These are phyloP conservation scores for Aspergillus ochraceus DNA, from an alignment of 2,329 filamentous ascomycete genomes.

Conservation along the genomic window DNA sequence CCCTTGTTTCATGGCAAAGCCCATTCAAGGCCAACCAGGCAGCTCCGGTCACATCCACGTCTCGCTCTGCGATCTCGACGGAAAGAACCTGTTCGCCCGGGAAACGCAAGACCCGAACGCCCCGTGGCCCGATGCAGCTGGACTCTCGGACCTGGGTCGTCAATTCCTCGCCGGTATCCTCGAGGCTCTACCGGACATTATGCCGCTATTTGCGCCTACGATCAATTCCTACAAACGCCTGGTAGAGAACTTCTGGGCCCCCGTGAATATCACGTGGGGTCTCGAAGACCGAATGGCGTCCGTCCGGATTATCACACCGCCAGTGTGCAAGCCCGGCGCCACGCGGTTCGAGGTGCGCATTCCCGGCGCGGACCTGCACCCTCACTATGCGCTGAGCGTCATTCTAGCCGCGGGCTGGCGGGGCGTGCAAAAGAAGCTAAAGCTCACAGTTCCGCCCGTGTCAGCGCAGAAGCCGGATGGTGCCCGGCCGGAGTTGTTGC, in stretches of 20 bases:
- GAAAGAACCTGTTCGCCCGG: constrained; percentile 79
- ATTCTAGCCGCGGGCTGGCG: constrained; percentile 90
- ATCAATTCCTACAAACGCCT: constrained; percentile 96
- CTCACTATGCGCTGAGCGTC: constrained; percentile 79
- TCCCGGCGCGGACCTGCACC: constrained; percentile 78
- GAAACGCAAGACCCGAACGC: constrained; percentile 68
- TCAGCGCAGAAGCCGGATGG: constrained; percentile 70
- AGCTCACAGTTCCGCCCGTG: constrained; percentile 77
- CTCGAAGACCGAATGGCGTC: constrained; percentile 90
- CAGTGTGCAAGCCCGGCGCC: constrained; percentile 72
- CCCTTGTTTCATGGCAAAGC: constrained; percentile 98
- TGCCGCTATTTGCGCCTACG: constrained; percentile 90
- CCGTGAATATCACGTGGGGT: constrained; percentile 94
- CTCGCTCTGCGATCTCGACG: constrained; percentile 73
- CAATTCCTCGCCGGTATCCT: constrained; percentile 90
- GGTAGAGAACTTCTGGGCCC: constrained; percentile 98
- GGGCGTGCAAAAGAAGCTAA: constrained; percentile 85
- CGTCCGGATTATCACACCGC: constrained; percentile 82
- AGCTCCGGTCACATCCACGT: constrained; percentile 95
- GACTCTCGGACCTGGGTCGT: constrained; percentile 83
- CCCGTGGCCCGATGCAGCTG: constrained; percentile 69
- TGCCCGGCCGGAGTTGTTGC: constrained; percentile 48
- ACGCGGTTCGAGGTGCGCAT: constrained; percentile 26
- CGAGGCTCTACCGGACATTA: constrained; percentile 84
- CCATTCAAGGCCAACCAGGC: constrained; percentile 80